A percentile compares a stretch with the other conserved stretches of the same genome.
Evolutionary conservation across 2,329 filamentous ascomycete species (phyloP).

Genomic region (Exophiala sp.): DNA sequence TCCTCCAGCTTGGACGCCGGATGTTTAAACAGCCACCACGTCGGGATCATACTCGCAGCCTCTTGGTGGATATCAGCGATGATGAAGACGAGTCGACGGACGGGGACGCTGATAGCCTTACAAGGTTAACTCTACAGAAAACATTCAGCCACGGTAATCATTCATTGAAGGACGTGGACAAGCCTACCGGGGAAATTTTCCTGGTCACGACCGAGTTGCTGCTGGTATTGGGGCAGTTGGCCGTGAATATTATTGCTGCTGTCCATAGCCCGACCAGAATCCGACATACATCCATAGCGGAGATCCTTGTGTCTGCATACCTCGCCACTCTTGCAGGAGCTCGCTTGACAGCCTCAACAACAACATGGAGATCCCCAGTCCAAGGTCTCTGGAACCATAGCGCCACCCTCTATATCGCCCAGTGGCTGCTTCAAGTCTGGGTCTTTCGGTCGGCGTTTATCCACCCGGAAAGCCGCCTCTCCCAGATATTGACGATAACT

Average conservation of each 20-base stretch:
- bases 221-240: constrained; percentile 65
- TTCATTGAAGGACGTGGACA: constrained; percentile 63
- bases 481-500: constrained; percentile 60
- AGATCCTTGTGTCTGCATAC: constrained; percentile 73
- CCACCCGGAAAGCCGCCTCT: constrained; percentile 60
- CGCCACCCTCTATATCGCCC: constrained; percentile 69
- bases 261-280: constrained; percentile 1
- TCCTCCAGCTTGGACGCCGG: constrained; percentile 6
- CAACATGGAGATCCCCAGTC: constrained; percentile 58
- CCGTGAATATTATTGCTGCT: constrained; percentile 55
- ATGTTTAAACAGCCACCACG: constrained; percentile 4
- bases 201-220: constrained; percentile 69
- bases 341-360: constrained; percentile 59
- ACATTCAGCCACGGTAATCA: constrained; percentile 47
- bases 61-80: constrained; percentile 47
- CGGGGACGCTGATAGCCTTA: constrained; percentile 47
- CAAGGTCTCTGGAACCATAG: constrained; percentile 90
- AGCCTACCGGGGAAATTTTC: constrained; percentile 65
- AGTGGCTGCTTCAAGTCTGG: constrained; percentile 71
- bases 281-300: constrained; percentile 38
- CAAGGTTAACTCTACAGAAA: constrained; percentile 49
- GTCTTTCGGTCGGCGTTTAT: constrained; percentile 82
- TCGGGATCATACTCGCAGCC: constrained; percentile 24
- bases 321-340: constrained; percentile 66
- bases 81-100: constrained; percentile 44